Conservation (phyloP, 2,329 filamentous ascomycete species). For the Ophioceras dolichostomum region DNA sequence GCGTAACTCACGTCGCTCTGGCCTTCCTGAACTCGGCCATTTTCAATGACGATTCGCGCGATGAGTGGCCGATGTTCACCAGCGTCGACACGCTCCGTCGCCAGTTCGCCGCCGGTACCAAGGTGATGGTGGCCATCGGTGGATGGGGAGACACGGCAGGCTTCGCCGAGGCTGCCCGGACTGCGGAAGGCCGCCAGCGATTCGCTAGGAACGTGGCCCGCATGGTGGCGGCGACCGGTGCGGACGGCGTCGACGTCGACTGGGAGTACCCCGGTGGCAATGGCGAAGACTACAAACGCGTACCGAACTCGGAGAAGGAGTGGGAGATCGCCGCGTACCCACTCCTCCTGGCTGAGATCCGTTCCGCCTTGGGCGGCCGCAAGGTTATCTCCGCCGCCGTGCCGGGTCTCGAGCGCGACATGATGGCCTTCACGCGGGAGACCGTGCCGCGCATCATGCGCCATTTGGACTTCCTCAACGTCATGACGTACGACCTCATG, state of each 20-base stretch:
- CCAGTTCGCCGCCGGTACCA: conserved; percentile 38
- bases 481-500: conserved; percentile 65
- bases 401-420: conserved; percentile 48
- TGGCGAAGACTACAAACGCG: conserved; percentile 53
- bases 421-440: conserved; percentile 51
- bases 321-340: conserved; percentile 52
- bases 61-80: conserved; percentile 39
- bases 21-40: conserved; percentile 42
- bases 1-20: conserved; percentile 44
- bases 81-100: conserved; percentile 32
- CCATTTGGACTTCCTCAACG: conserved; percentile 53
- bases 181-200: conserved; percentile 33
- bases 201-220: conserved; percentile 53
- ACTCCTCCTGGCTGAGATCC: conserved; percentile 45
- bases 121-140: conserved; percentile 59
- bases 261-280: conserved; percentile 56
- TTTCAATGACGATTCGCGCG: conserved; percentile 31
- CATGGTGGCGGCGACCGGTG: conserved; percentile 49
- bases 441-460: conserved; percentile 46
- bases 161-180: conserved; percentile 44
- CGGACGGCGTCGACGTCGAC: conserved; percentile 56
- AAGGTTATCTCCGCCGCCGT: conserved; percentile 57
- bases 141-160: conserved; percentile 61
- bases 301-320: conserved; percentile 44
- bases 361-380: conserved; percentile 39